Evolutionary conservation across 805 yeast species (phyloP).

Genomic region (Kazachstania viticola): DNA sequence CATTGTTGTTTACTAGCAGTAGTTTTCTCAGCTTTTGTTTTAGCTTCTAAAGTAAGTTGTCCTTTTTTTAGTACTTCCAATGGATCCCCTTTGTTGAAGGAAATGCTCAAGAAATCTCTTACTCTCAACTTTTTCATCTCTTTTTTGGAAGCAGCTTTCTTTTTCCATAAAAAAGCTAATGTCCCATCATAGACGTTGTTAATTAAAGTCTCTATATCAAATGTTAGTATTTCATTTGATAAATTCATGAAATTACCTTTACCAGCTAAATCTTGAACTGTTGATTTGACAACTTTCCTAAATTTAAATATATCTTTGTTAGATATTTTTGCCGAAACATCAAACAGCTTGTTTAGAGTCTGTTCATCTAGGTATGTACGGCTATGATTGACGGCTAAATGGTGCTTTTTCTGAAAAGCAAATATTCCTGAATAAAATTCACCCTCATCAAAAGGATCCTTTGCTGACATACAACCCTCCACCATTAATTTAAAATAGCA

Average conservation of each 20-base stretch:
- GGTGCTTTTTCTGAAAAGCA: constrained; percentile 66
- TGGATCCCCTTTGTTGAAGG: constrained; percentile 17
- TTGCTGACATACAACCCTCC: constrained; percentile 47
- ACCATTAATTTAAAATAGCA: constrained; percentile 54
- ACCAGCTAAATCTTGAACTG: constrained; percentile 55
- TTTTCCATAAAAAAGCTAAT: constrained; percentile 36
- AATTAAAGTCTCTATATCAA: constrained; percentile 27
- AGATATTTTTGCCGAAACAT: constrained; percentile 35
- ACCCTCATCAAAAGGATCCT: constrained; percentile 75
- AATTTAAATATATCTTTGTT: constrained; percentile 37
- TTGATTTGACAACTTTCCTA: constrained; percentile 57
- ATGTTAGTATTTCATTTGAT: constrained; percentile 30
- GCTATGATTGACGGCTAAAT: constrained; percentile 30
- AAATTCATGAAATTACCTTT: constrained; percentile 26
- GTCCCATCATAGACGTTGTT: constrained; percentile 25
- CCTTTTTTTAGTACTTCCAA: constrained; percentile 7
- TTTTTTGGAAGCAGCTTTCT: constrained; percentile 35
- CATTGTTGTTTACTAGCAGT: too few relatives aligned
- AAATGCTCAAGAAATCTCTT: constrained; percentile 9
- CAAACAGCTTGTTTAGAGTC: constrained; percentile 39
- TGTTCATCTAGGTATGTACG: constrained; percentile 44
- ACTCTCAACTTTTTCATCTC: constrained; percentile 4
- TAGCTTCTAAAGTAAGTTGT: neutral
- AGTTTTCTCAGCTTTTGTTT: neutral
- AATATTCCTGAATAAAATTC: constrained; percentile 55